Evolutionary conservation across 2,329 filamentous ascomycete genomes (phyloP).

Genomic region (Ophiostoma piceae): DNA sequence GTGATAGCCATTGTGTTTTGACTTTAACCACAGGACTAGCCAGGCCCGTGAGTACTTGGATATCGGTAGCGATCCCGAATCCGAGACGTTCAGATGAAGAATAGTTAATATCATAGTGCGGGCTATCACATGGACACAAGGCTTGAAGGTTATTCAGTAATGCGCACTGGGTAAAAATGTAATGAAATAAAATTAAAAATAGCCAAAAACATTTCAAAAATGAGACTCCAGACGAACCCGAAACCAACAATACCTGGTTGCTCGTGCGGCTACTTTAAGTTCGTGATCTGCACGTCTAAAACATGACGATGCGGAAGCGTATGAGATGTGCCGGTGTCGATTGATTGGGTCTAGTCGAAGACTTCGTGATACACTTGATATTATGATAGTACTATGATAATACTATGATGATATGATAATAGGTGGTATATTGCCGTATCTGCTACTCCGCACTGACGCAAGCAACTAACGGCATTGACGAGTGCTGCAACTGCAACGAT

Average conservation of each 20-base stretch:
- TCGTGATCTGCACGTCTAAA: not conserved
- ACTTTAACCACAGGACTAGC: not conserved
- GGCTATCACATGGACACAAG: not conserved
- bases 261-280: not conserved
- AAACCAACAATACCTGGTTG: not conserved
- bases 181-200: too few relatives aligned
- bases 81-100: conserved; percentile 2
- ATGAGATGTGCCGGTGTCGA: conserved; percentile 9
- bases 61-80: not conserved
- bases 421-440: not conserved
- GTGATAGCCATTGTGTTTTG: not conserved
- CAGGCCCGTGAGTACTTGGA: not conserved
- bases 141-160: too few relatives aligned
- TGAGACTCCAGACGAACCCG: conserved; percentile 1
- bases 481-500: not conserved
- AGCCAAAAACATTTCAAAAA: not conserved
- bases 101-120: too few relatives aligned
- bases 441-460: conserved; percentile 11
- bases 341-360: not conserved
- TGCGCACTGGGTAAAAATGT: too few relatives aligned
- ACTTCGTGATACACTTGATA: not conserved
- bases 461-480: not conserved
- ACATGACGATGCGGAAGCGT: not conserved
- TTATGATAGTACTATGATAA: not conserved
- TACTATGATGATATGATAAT: not conserved